Conservation (phyloP, 2,329 filamentous ascomycete genomes). For the Shiraia bambusicola region DNA sequence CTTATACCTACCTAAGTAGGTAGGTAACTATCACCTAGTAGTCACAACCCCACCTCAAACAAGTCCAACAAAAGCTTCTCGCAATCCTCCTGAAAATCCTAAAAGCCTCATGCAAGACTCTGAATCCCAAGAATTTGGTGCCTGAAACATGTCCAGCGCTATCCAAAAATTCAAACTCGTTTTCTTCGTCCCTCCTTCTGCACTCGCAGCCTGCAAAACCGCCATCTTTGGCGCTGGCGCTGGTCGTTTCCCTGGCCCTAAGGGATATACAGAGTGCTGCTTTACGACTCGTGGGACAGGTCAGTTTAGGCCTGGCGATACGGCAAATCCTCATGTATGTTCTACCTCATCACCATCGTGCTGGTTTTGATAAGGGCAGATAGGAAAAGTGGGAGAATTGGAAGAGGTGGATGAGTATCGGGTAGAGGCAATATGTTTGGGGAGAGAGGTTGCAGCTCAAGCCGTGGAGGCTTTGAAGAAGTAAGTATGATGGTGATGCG, state of each 20-base stretch:
- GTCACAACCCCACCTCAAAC: too few species aligned
- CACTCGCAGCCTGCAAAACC: constrained; percentile 43
- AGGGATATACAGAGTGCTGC: constrained; percentile 47
- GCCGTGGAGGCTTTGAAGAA: constrained; percentile 66
- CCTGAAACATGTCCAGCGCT: constrained; percentile 6
- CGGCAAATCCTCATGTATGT: constrained; percentile 58
- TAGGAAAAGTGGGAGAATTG: constrained; percentile 59
- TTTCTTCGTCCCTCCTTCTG: constrained; percentile 47
- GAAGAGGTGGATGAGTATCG: constrained; percentile 62
- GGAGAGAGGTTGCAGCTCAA: constrained; percentile 57
- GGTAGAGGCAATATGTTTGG: constrained; percentile 64
- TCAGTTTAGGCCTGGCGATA: constrained; percentile 65
- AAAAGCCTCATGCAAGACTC: too few species aligned
- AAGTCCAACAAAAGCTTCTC: too few species aligned
- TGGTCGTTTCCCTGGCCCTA: constrained; percentile 46
- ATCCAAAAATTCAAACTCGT: constrained; percentile 46
- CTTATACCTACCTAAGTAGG: too few species aligned
- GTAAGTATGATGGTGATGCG: constrained; percentile 50
- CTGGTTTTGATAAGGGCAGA: constrained; percentile 28
- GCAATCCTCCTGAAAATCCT: too few species aligned
- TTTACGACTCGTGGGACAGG: constrained; percentile 56
- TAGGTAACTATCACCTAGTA: too few species aligned
- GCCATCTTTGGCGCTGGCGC: constrained; percentile 52
- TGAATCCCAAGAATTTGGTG: too few species aligned
- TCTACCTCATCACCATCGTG: neutral